Evolutionary conservation across 129 eudicot species (phyloP), one percentile per base, ranked within the genome.

Genomic region (Chrysanthemum lavandulifolium): DNA sequence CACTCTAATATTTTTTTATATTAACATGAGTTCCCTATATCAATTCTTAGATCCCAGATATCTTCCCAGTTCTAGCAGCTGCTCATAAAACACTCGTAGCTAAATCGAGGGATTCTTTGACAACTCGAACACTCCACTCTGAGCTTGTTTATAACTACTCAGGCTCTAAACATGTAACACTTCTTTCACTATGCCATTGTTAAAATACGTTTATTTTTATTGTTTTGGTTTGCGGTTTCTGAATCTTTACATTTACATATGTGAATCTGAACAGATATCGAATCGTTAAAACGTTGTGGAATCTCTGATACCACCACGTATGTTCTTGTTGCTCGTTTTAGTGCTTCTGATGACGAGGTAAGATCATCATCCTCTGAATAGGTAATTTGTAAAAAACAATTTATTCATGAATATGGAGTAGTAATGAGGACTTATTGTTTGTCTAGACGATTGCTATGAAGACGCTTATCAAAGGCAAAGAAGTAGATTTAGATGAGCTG

Each of bases 61-160:
- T 83, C 23, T 94, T 94, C 60, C 98, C 98, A 50, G 86, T 94
- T 79, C 82, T 94, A 82, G 93, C 97, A 48, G 97, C 98, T 79
- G 98, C 98, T 59, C 84, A 90, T 57, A 94, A 90, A 79, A 83
- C 97, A 13, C 85, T 82, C 51, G 68, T 87, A 59, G 81, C 96
- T 29, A 90, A 90, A 78, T 85, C 88, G 55, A 85, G 96, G 70
- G 91, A 82, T 18, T 84, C 98, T 2, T 62, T 94, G 73, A 86
- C 91, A 50, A 90, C 98, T 56, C 84, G 91, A 47, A 88, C 96
- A 12, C 82, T 83, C 45, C 97, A 90, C 81, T 94, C 97, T 8
- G 99, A 90, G 87, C 90, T 94, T 33, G 98, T 94, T 61, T 94
- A 90, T 82, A 94, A 90, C 71, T 94, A 88, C 83, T 90, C 99